phyloP scores from a whole-genome alignment of 192 early-diverging fungal genomes.

The Diversispora epigaea region DNA sequence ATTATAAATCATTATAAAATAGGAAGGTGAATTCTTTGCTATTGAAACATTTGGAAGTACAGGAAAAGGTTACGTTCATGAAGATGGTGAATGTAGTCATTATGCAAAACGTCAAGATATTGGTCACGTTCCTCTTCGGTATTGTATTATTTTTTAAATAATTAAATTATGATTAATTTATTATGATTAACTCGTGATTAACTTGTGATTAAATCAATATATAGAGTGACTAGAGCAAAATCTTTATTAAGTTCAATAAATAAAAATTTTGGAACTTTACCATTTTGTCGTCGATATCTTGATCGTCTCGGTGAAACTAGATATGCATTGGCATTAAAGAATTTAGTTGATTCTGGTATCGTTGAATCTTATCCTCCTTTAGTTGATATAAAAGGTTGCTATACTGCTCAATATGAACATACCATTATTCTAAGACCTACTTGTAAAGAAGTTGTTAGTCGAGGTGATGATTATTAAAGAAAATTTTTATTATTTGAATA shows the following conservation, averaged over 20 bases:
- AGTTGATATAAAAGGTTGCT: conserved; percentile 78
- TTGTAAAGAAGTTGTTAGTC: conserved; percentile 71
- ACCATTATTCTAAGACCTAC: conserved; percentile 88
- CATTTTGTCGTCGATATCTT: conserved; percentile 93
- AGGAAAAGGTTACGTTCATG: conserved; percentile 84
- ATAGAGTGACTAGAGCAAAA: conserved; percentile 71
- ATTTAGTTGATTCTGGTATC: conserved; percentile 79
- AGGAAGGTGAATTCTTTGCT: conserved; percentile 88
- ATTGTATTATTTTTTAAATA: conserved; percentile 21
- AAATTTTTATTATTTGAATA: neutral
- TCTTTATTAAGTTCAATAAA: conserved; percentile 76
- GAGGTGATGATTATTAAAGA: conserved; percentile 46
- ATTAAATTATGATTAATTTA: neutral
- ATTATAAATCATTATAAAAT: neutral
- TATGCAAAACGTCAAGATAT: conserved; percentile 71
- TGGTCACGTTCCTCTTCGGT: conserved; percentile 67
- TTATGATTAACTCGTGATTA: neutral
- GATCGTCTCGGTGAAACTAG: conserved; percentile 92
- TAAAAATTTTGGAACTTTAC: conserved; percentile 89
- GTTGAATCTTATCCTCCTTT: conserved; percentile 89
- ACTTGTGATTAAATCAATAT: neutral
- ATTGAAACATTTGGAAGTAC: conserved; percentile 99
- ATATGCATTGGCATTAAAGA: conserved; percentile 82
- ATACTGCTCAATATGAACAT: conserved; percentile 97
- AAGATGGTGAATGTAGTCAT: conserved; percentile 90